phyloP scores from a whole-genome alignment of 768 basidiomycete genomes.

The Sutorius australiensis region DNA sequence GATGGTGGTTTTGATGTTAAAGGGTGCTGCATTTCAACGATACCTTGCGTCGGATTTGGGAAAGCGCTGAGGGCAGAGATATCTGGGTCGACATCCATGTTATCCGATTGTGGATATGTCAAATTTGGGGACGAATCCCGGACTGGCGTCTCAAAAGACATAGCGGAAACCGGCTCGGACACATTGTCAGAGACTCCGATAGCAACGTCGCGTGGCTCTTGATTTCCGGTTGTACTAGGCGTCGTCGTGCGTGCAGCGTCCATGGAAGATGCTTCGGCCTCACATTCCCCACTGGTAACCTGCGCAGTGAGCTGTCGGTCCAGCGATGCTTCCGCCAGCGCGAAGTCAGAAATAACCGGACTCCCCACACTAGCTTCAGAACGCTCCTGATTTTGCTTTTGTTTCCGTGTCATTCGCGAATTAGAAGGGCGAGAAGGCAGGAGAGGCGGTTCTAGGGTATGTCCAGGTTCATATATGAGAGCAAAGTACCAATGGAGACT shows the following conservation, averaged over 20 bases:
- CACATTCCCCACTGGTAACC: conserved; percentile 7
- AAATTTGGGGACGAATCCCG: conserved; percentile 19
- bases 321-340: not conserved
- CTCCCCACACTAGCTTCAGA: conserved; percentile 2
- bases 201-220: conserved; percentile 11
- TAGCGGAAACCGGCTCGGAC: conserved; percentile 6
- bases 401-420: conserved; percentile 20
- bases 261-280: conserved; percentile 15
- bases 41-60: not conserved
- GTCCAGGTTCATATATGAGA: conserved; percentile 81
- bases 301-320: conserved; percentile 1
- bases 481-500: conserved; percentile 98
- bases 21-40: not conserved
- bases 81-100: conserved; percentile 27
- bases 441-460: conserved; percentile 50
- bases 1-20: conserved; percentile 7
- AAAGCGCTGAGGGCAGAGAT: not conserved
- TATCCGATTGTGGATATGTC: conserved; percentile 18
- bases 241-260: conserved; percentile 20
- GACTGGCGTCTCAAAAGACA: conserved; percentile 3
- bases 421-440: conserved; percentile 16
- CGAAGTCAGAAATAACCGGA: not conserved
- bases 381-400: conserved; percentile 16
- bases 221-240: conserved; percentile 14
- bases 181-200: conserved; percentile 7